Evolutionary conservation across 1,284 basidiomycete genomes (phyloP).

Genomic region (Phylloboletellus chloephorus): DNA sequence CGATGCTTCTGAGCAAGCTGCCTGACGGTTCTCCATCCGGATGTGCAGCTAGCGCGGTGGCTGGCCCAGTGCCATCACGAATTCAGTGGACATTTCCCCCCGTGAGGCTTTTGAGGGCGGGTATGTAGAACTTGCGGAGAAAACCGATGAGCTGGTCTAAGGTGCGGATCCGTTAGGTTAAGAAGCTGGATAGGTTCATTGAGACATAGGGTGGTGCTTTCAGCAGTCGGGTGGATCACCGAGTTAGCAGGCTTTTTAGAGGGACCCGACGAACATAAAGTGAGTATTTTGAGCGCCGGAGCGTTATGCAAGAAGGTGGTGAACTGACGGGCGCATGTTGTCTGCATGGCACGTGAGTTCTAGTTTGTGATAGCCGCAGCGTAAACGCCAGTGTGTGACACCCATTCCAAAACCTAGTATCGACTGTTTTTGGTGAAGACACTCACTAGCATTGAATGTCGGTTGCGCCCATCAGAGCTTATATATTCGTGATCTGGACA

Average conservation of each 20-base stretch:
- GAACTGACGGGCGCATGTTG: not conserved
- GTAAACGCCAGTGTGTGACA: conserved; percentile 29
- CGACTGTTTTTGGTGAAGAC: not conserved
- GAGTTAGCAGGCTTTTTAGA: not conserved
- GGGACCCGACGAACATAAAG: not conserved
- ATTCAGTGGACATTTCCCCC: not conserved
- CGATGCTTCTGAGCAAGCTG: not conserved
- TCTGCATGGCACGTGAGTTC: not conserved
- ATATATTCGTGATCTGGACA: conserved; percentile 35
- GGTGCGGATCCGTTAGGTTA: not conserved
- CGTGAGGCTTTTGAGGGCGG: not conserved
- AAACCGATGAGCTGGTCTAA: not conserved
- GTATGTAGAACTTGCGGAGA: not conserved
- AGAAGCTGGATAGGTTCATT: not conserved
- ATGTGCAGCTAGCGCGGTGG: not conserved
- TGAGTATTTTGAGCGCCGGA: not conserved
- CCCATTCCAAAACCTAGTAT: not conserved
- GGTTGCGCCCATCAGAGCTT: conserved; percentile 30
- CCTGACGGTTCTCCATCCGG: not conserved
- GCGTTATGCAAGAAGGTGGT: not conserved
- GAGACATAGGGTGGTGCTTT: too few species aligned
- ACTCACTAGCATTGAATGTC: conserved; percentile 32
- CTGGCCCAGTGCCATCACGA: not conserved
- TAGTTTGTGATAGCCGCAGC: conserved; percentile 26
- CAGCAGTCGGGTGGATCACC: not conserved